Base-by-base conservation (phyloP, 139 green algal genomes). In the Chlorella sp. region DNA sequence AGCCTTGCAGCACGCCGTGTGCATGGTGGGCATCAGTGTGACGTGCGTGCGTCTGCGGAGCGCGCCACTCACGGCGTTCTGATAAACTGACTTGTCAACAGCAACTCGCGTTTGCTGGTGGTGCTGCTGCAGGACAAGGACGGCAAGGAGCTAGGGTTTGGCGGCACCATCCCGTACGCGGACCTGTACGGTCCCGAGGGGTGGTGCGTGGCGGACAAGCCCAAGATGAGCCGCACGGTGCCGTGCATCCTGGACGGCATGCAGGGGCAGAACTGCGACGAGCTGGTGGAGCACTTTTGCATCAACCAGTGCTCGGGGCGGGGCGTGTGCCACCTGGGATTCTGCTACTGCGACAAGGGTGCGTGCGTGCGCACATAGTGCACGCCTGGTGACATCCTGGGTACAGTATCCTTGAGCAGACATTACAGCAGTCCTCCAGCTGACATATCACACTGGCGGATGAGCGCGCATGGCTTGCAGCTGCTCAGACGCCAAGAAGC, bases 241-340 rank as follows among this genome's bases (percentile, higher is more conserved):
- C 63, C 49, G 1, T 79, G 77, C 50, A 75, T 78, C 24, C 62
- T 81, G 10, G 85, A 90, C 60, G 85, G 86, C 24, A 35, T 79
- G 17, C 63, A 35, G 1, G 85, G 87, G 5, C 23, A 55, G 34
- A 61, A 55, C 29, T 91, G 85, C 60, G 76, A 90, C 10, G 35
- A 77, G 3, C 30, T 64, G 0, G 61, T 80, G 23, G 87, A 91
- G 36, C 35, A 33, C 1, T 83, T 87, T n/a, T 91, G 87, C 74
- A 63, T 78, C 14, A 87, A 87, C 61, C 84, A 88, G 50, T 91
- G 87, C 79, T 80, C 65, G 30, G 86, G 81, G 0, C 81, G 83
- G 29, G 86, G 86, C 17, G 26, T 49, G 5, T 91, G 86, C 61
- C 34, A 71, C 63, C 64, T 80, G 10, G 87, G 87, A 26, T 91